Base-by-base conservation (phyloP, 2,329 filamentous ascomycete genomes). In the Pseudophaeomoniella oleicola region DNA sequence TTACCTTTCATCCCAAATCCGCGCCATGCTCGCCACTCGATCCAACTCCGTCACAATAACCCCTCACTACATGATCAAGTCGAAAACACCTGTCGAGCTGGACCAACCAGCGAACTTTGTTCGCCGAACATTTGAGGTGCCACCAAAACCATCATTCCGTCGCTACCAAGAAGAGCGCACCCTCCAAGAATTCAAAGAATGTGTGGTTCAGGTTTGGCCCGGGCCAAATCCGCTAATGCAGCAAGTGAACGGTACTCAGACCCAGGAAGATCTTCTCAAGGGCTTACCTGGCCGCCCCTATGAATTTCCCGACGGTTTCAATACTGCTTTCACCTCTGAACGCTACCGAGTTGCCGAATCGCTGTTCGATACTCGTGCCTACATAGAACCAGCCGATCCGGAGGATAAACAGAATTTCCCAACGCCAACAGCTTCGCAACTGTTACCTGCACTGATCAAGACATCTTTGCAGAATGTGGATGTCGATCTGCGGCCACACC, bases 131-230 rank as follows among this genome's bases (percentile, higher is more conserved):
- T 64, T 79, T 42, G 58, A 62, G 19, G 10, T 19, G 5, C 61
- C 61, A 37, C 73, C 71, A 1, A 62, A 66, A 47, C 69, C 74
- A 17, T 86, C 82, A 2, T 96, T 87, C 71, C 77, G 81, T 41
- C 66, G 69, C 13, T 78, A 88, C 45, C 79, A 96, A 59, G 87
- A 98, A 64, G 90, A 96, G 57, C 82, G 88, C 37, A 79, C 94
- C 30, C 64, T 98, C 39, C 86, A 84, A 27, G 86, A 94, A 56
- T 98, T 93, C 72, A 98, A 98, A 64, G 92, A 98, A 62, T 92
- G 82, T 13, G 85, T 94, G 12, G 86, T 96, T 17, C 86, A 94
- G 60, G 77, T 88, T 11, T 98, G 90, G 88, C 74, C 76, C 16
- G 84, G 84, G 1, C 83, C 83, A 78, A 40, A 71, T 76, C 42